These are phyloP conservation scores for Cladophialophora psammophila DNA, from an alignment of 2,329 filamentous ascomycete species.

Conservation along the genomic window DNA sequence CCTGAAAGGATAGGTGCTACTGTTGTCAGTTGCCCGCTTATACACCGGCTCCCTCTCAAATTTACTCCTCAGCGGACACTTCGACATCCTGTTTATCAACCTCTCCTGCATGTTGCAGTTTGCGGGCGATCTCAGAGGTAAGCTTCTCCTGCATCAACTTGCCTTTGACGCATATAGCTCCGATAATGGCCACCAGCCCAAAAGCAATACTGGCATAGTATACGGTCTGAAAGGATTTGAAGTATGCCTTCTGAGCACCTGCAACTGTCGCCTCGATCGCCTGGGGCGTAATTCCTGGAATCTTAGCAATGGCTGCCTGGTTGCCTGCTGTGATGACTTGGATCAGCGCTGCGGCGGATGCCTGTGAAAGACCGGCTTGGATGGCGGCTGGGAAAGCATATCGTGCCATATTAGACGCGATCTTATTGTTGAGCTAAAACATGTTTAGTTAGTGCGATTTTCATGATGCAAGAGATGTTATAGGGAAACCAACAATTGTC, in stretches of 20 bases:
- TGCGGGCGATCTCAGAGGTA: not conserved
- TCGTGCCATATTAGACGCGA: not conserved
- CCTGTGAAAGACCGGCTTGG: too few species aligned
- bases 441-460: not conserved
- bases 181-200: not conserved
- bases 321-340: not conserved
- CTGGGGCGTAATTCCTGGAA: not conserved
- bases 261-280: not conserved
- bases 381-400: too few species aligned
- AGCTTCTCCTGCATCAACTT: not conserved
- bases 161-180: not conserved
- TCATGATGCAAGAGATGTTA: too few species aligned
- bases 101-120: too few species aligned
- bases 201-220: not conserved
- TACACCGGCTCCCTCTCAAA: too few species aligned
- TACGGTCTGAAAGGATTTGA: not conserved
- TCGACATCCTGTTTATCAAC: too few species aligned
- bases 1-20: too few species aligned
- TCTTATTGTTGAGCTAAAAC: not conserved
- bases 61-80: too few species aligned
- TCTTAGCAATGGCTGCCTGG: not conserved
- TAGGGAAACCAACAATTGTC: not conserved
- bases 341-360: not conserved
- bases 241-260: not conserved
- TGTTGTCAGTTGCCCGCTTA: too few species aligned